Base-by-base conservation (phyloP, 495 filamentous ascomycete species). In the Aspergillus sparsus region DNA sequence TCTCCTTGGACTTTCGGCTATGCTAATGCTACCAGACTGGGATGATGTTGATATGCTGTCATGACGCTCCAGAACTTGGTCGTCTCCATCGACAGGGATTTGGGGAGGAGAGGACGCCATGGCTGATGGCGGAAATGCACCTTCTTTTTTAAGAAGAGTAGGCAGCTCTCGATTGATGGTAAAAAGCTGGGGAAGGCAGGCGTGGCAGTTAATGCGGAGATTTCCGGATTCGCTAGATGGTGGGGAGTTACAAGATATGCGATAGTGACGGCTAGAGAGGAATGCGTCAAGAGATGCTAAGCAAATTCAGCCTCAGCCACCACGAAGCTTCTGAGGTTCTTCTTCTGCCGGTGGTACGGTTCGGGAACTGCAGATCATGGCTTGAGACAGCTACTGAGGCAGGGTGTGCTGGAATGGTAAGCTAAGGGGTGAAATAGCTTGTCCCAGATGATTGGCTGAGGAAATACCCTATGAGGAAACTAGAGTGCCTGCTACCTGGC, bases 1-100 rank as follows among this genome's bases (percentile, higher is more conserved):
- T 52, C 74, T 66, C 2, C 71, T 68, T 13, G 74, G 68, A 34
- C 62, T 70, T 6, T 69, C 66, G 21, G 57, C 65, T 61, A 54
- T 68, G 45, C 63, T 65, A 33, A 54, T 60, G 54, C 67, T 66
- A 33, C 59, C 62, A 9, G 65, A 56, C 16, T 49, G 64, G 35
- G 65, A 64, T 0, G 57, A 21, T 34, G 49, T 32, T 15, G 59
- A 60, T 8, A 53, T 58, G 44, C 61, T 69, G 31, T 69, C 66
- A 31, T 74, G 39, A 72, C 75, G 77, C 12, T 71, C 73, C 2
- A 74, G 74, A 60, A 41, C 16, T 53, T 79, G 81, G 61, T 81
- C 72, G 6, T 84, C 85, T 18, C 83, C 83, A 62, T 81, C 86
- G 35, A 80, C 77, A 8, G 77, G 77, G 13, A 69, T 69, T 50